Conservation (phyloP, 1,284 basidiomycete genomes). For the Austroboletus niveus region DNA sequence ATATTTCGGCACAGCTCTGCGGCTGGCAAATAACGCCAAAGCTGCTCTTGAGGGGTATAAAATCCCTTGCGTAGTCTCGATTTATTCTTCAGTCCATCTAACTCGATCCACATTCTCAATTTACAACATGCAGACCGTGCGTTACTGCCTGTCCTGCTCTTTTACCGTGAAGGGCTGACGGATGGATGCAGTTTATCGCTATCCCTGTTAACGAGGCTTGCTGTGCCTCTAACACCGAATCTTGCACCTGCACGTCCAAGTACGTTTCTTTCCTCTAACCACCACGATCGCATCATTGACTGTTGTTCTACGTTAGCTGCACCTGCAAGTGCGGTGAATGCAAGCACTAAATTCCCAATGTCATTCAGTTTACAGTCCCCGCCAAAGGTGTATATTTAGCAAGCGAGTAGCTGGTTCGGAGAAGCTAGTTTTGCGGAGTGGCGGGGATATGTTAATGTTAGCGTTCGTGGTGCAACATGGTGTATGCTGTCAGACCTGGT, state of each 20-base stretch:
- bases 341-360: constrained; percentile 16
- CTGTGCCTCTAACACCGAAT: constrained; percentile 8
- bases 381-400: no score
- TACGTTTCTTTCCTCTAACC: not conserved
- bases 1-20: not conserved
- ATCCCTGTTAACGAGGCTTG: constrained; percentile 25
- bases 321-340: constrained; percentile 19
- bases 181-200: constrained; percentile 11
- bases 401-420: no score
- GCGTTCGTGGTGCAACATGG: no score
- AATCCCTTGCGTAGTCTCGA: not conserved
- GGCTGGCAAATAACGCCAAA: constrained; percentile 12
- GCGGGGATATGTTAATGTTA: no score
- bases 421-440: no score
- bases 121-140: constrained; percentile 20
- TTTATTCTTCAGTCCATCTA: not conserved
- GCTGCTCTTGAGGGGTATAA: constrained; percentile 7
- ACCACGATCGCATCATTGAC: not conserved
- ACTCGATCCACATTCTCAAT: constrained; percentile 4
- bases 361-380: no score
- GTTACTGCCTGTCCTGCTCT: not conserved
- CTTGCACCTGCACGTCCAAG: constrained; percentile 16
- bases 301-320: constrained; percentile 6
- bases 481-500: no score
- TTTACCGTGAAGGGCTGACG: not conserved